Percentiles rank a stretch among this genome's conserved stretches.
Evolutionary conservation across 352 stramenopile species (phyloP).

Genomic region (Pythium phragmitis): DNA sequence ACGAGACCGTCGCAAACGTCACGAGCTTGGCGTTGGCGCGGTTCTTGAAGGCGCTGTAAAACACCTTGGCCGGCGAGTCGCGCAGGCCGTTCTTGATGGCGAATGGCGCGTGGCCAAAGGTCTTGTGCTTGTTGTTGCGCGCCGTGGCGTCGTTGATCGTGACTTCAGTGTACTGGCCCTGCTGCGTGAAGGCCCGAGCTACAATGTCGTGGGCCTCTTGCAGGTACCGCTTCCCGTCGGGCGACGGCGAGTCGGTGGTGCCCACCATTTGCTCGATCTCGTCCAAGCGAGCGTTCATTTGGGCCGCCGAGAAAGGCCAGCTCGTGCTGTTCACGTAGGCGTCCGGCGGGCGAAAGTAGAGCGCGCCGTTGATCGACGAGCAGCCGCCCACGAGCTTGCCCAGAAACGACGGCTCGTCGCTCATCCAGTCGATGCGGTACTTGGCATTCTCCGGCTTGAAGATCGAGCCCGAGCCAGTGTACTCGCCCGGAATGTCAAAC

Average conservation of each 20-base stretch:
- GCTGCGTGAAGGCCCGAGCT: conserved; percentile 30
- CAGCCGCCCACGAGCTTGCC: conserved; percentile 83
- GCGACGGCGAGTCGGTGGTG: conserved; percentile 47
- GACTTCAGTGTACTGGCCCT: conserved; percentile 40
- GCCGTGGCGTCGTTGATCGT: conserved; percentile 45
- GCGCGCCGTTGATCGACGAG: conserved; percentile 80
- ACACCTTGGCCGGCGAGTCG: conserved; percentile 55
- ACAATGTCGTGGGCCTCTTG: conserved; percentile 59
- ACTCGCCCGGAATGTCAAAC: conserved; percentile 77
- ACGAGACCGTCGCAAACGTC: conserved; percentile 41
- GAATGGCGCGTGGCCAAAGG: conserved; percentile 52
- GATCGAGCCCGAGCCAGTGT: conserved; percentile 30
- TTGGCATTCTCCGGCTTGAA: conserved; percentile 39
- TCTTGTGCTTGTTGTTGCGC: conserved; percentile 61
- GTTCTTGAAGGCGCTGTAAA: conserved; percentile 23
- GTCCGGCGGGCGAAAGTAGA: conserved; percentile 74
- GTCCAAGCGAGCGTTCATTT: conserved; percentile 56
- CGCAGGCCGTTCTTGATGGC: conserved; percentile 55
- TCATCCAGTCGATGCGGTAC: conserved; percentile 58
- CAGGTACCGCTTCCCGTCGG: conserved; percentile 44
- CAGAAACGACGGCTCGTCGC: conserved; percentile 41
- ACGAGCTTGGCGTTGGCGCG: conserved; percentile 20
- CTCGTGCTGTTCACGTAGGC: conserved; percentile 39
- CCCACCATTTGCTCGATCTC: conserved; percentile 47
- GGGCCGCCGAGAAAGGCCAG: conserved; percentile 56